phyloP scores from a whole-genome alignment of 108 stramenopile species.

The Thalassiosira profunda region DNA sequence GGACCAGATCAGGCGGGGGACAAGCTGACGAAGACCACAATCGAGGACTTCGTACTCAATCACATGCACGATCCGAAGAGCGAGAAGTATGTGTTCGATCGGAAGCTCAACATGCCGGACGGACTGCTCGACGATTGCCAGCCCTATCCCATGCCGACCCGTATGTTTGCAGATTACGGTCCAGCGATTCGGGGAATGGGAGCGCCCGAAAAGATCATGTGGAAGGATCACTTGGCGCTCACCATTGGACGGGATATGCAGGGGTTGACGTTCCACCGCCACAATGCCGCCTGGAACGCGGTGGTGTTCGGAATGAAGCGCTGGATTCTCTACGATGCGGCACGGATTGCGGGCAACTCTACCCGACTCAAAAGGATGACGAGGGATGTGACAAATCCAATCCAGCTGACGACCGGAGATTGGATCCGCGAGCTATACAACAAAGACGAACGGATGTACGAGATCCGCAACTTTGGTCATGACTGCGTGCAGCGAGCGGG shows the following conservation, averaged over 20 bases:
- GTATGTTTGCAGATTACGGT: slow-evolving; percentile 24
- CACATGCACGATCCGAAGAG: slow-evolving; percentile 35
- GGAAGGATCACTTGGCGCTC: slow-evolving; percentile 47
- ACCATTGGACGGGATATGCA: slow-evolving; percentile 47
- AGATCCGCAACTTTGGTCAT: slow-evolving; percentile 58
- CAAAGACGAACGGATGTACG: slow-evolving; percentile 26
- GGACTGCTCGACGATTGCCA: slow-evolving; percentile 40
- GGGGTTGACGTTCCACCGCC: slow-evolving; percentile 46
- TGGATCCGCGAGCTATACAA: slow-evolving; percentile 43
- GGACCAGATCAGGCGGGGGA: slow-evolving; percentile 47
- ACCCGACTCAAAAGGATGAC: slow-evolving; percentile 92
- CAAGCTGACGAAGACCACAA: slow-evolving; percentile 25
- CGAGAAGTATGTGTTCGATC: slow-evolving; percentile 50
- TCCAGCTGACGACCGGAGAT: slow-evolving; percentile 23
- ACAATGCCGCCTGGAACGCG: slow-evolving; percentile 98
- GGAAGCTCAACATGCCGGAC: slow-evolving; percentile 42
- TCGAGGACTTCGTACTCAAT: slow-evolving; percentile 34
- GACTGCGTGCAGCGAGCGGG: slow-evolving; percentile 97
- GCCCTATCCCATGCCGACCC: slow-evolving; percentile 48
- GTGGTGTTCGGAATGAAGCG: slow-evolving; percentile 93
- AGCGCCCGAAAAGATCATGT: slow-evolving; percentile 18
- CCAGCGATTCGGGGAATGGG: not conserved
- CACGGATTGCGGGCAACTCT: slow-evolving; percentile 93
- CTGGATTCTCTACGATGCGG: slow-evolving; percentile 99
- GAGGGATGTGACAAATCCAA: slow-evolving; percentile 39